These are phyloP conservation scores for Backusella australiensis DNA, from an alignment of 192 early-diverging fungal species.

Conservation along the genomic window DNA sequence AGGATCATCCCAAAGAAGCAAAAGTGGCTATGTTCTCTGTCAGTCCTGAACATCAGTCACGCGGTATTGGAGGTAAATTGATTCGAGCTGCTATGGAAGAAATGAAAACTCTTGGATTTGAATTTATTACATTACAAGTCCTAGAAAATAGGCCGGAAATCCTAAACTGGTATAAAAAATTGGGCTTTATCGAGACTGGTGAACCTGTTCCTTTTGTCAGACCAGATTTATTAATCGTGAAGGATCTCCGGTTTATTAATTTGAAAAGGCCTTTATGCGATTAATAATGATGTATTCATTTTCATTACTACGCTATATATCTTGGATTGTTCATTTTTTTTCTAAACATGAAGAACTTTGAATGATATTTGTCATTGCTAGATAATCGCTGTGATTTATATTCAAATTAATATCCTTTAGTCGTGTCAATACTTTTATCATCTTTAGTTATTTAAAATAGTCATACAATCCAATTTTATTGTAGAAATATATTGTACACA, in stretches of 20 bases:
- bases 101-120: slow-evolving; percentile 25
- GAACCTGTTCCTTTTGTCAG: slow-evolving; percentile 36
- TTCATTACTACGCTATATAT: not conserved
- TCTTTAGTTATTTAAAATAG: no score
- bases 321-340: no score
- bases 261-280: slow-evolving; percentile 20
- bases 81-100: slow-evolving; percentile 39
- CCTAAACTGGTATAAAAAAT: slow-evolving; percentile 43
- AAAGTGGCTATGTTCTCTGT: slow-evolving; percentile 46
- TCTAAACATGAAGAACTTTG: no score
- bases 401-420: no score
- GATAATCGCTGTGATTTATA: no score
- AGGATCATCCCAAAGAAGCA: slow-evolving; percentile 34
- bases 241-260: slow-evolving; percentile 34
- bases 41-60: slow-evolving; percentile 39
- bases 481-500: no score
- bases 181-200: slow-evolving; percentile 45
- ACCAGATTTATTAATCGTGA: slow-evolving; percentile 34
- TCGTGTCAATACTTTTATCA: no score
- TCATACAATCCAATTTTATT: no score
- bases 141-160: slow-evolving; percentile 40
- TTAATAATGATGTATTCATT: not conserved
- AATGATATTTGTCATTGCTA: no score
- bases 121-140: slow-evolving; percentile 33
- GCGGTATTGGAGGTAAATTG: slow-evolving; percentile 47